Percentiles rank a stretch among this genome's conserved stretches.
phyloP scores from a whole-genome alignment of 352 stramenopile genomes.

The Blastocystis sp. region DNA sequence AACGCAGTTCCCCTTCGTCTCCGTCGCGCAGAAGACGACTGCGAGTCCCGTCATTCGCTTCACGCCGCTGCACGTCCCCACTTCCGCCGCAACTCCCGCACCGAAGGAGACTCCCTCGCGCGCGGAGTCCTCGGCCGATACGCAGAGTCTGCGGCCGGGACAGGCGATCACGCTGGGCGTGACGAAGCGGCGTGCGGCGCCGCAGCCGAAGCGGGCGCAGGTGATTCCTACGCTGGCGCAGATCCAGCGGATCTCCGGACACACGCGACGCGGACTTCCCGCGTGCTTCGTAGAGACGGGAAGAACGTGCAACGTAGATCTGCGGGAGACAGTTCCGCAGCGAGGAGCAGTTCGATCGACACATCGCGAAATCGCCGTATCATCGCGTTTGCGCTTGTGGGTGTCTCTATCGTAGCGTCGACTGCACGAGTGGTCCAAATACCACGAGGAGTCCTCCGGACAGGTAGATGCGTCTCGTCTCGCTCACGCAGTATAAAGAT shows the following conservation, averaged over 20 bases:
- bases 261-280: neutral
- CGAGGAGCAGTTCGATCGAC: neutral
- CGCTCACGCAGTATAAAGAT: neutral
- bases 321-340: conserved; percentile 4
- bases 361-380: neutral
- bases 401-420: neutral
- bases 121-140: neutral
- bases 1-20: neutral
- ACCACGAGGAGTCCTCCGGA: neutral
- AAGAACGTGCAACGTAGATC: neutral
- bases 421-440: neutral
- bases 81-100: too few species aligned
- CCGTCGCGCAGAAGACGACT: neutral
- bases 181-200: neutral
- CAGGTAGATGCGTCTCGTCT: neutral
- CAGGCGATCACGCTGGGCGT: neutral
- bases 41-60: neutral
- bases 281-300: neutral
- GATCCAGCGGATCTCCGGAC: conserved; percentile 16
- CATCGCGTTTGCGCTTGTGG: neutral
- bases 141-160: neutral
- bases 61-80: too few species aligned
- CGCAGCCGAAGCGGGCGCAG: neutral
- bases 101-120: neutral
- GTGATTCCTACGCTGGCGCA: neutral